A percentile compares a stretch with the other conserved stretches of the same genome.
phyloP scores from a whole-genome alignment of 805 yeast genomes.

The Barnettozyma botsteinii region DNA sequence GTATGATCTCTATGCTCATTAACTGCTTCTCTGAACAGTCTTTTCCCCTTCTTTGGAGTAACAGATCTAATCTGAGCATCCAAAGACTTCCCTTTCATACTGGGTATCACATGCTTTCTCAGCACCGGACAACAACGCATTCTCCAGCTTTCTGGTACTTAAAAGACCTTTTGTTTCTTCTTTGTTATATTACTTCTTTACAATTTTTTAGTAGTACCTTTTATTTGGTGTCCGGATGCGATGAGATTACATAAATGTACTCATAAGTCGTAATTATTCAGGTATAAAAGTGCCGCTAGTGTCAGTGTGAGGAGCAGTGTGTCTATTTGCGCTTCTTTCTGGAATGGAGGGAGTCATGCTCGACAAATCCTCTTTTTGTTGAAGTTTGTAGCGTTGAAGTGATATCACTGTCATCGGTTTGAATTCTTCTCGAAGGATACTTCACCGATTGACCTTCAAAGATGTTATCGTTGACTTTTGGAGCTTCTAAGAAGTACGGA shows the following conservation, averaged over 20 bases:
- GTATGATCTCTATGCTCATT: slow-evolving; percentile 1
- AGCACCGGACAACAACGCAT: not conserved
- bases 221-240: slow-evolving; percentile 2
- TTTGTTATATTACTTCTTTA: too few species aligned
- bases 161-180: too few species aligned
- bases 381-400: slow-evolving; percentile 29
- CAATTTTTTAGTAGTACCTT: too few species aligned
- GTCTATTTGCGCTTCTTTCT: slow-evolving; percentile 26
- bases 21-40: not conserved
- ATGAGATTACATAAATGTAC: too few species aligned
- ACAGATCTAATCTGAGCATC: not conserved
- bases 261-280: too few species aligned
- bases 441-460: slow-evolving; percentile 68
- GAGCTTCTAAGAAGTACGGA: slow-evolving; percentile 68
- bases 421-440: slow-evolving; percentile 84
- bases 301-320: too few species aligned
- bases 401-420: slow-evolving; percentile 82
- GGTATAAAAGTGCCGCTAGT: too few species aligned
- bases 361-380: slow-evolving; percentile 25
- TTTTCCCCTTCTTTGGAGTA: not conserved
- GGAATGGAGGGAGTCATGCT: slow-evolving; percentile 18
- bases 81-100: not conserved
- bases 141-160: too few species aligned
- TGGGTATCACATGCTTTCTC: too few species aligned
- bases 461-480: slow-evolving; percentile 66